Evolutionary conservation across 2,329 filamentous ascomycete species (phyloP).

Genomic region (Fusarium anthophilum): DNA sequence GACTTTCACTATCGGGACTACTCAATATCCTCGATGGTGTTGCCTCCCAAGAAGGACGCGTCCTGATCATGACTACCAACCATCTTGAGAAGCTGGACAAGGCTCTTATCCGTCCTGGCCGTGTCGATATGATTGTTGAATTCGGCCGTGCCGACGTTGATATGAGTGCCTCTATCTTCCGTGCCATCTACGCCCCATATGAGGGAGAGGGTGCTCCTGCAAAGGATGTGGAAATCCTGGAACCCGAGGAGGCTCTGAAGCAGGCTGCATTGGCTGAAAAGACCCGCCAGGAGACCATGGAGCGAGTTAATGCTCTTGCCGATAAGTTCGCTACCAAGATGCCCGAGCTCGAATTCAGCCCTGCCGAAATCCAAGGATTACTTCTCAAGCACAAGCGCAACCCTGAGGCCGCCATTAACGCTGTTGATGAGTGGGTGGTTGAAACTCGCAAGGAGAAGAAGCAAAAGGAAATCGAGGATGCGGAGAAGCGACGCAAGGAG

Average conservation of each 20-base stretch:
- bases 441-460: constrained; percentile 60
- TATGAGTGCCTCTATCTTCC: constrained; percentile 66
- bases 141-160: constrained; percentile 63
- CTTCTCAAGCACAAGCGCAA: constrained; percentile 65
- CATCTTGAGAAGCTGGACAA: constrained; percentile 69
- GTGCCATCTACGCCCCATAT: constrained; percentile 66
- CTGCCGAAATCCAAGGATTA: constrained; percentile 69
- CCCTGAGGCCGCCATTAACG: constrained; percentile 58
- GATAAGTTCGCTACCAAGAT: constrained; percentile 59
- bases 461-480: constrained; percentile 54
- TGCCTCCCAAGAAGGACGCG: constrained; percentile 69
- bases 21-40: constrained; percentile 85
- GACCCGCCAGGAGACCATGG: constrained; percentile 48
- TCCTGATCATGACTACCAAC: constrained; percentile 74
- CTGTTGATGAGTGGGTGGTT: constrained; percentile 59
- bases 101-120: constrained; percentile 69
- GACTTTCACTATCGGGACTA: constrained; percentile 77
- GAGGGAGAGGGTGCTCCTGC: constrained; percentile 43
- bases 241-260: constrained; percentile 40
- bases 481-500: constrained; percentile 53
- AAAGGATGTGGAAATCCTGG: constrained; percentile 9
- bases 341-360: constrained; percentile 66
- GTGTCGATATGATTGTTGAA: constrained; percentile 68
- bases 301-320: constrained; percentile 58
- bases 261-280: constrained; percentile 46